A percentile compares a stretch with the other conserved stretches of the same genome.
Conservation (phyloP, 164 flowering plant genomes). For the Nymphaea colorata region DNA sequence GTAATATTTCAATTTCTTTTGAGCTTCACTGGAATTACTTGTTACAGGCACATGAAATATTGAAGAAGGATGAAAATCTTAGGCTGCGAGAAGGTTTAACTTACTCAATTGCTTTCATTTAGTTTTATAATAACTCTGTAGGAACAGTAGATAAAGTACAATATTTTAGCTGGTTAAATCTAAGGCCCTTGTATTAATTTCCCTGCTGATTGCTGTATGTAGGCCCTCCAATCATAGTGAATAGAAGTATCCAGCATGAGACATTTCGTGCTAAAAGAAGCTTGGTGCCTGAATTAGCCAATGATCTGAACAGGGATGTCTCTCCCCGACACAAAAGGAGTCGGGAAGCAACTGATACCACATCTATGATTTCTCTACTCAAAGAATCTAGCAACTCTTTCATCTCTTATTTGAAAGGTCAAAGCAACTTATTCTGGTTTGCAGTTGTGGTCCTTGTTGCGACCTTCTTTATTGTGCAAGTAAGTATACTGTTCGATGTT, state of each 20-base stretch:
- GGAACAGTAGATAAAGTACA: background rate
- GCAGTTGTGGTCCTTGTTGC: conserved; percentile 34
- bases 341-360: background rate
- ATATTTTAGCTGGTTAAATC: background rate
- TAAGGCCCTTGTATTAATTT: background rate
- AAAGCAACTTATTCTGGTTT: conserved; percentile 22
- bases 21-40: background rate
- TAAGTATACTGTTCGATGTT: conserved; percentile 10
- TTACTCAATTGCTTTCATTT: background rate
- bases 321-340: background rate
- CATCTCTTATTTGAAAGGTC: conserved; percentile 20
- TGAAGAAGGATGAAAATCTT: conserved; percentile 45
- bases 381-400: conserved; percentile 5
- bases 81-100: conserved; percentile 33
- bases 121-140: background rate
- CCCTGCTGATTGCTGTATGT: conserved; percentile 6
- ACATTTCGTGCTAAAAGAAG: conserved; percentile 8
- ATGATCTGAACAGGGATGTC: background rate
- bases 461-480: conserved; percentile 79
- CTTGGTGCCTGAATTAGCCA: conserved; percentile 4
- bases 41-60: conserved; percentile 63
- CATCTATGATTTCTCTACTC: conserved; percentile 2
- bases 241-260: conserved; percentile 1
- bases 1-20: background rate
- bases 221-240: conserved; percentile 2